Percentiles rank a stretch among this genome's conserved stretches.
Conservation (phyloP, 73 alveolate genomes). For the Paramecium bursaria region DNA sequence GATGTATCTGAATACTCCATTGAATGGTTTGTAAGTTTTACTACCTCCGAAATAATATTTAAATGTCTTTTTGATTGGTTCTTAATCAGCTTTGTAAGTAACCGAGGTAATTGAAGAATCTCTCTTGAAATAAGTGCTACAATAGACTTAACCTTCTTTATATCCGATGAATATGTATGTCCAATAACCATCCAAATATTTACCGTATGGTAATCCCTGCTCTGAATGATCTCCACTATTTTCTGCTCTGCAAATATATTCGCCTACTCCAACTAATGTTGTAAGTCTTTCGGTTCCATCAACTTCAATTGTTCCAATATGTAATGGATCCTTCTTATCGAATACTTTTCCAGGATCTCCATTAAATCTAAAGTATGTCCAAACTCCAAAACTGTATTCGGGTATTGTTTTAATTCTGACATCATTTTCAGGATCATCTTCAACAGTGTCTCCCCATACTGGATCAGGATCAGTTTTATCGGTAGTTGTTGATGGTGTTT, state of each 20-base stretch:
- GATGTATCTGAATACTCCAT: slow-evolving; percentile 11
- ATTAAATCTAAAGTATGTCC: slow-evolving; percentile 61
- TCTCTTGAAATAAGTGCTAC: slow-evolving; percentile 28
- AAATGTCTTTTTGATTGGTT: neutral
- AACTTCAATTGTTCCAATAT: slow-evolving; percentile 18
- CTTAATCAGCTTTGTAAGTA: neutral
- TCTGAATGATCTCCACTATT: neutral
- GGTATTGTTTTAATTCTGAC: slow-evolving; percentile 16
- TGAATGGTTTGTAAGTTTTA: slow-evolving; percentile 14
- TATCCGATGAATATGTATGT: slow-evolving; percentile 34
- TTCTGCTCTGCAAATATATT: slow-evolving; percentile 20
- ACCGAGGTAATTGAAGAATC: neutral
- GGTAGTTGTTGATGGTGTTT: no score
- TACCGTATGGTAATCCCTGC: slow-evolving; percentile 15
- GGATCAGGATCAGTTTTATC: no score
- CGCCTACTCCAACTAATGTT: slow-evolving; percentile 32
- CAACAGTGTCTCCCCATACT: no score
- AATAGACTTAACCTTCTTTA: slow-evolving; percentile 29
- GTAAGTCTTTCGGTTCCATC: slow-evolving; percentile 17
- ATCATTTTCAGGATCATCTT: neutral
- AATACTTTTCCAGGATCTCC: slow-evolving; percentile 8
- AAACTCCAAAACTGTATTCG: slow-evolving; percentile 50
- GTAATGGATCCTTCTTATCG: slow-evolving; percentile 17
- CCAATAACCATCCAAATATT: slow-evolving; percentile 46
- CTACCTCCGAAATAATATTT: neutral